A percentile compares a stretch with the other conserved stretches of the same genome.
Evolutionary conservation across 345 rosid genomes (phyloP).

Genomic region (Murraya paniculata): DNA sequence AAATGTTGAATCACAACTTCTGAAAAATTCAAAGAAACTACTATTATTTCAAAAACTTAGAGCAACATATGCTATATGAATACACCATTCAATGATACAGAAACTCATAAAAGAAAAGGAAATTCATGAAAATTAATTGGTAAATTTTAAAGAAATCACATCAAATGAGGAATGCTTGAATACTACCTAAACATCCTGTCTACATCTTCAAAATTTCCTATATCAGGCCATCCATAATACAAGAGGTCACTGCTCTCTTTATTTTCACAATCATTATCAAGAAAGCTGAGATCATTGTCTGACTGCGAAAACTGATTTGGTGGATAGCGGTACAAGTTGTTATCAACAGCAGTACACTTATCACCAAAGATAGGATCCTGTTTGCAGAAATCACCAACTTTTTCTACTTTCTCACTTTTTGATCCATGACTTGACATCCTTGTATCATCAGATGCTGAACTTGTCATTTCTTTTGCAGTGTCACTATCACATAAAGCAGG

Average conservation of each 20-base stretch:
- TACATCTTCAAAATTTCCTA: slow-evolving; percentile 88
- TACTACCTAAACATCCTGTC: slow-evolving; percentile 84
- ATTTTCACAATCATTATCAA: slow-evolving; percentile 48
- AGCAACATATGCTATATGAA: background rate
- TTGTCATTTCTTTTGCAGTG: slow-evolving; percentile 40
- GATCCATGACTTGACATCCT: slow-evolving; percentile 42
- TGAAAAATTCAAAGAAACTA: slow-evolving; percentile 32
- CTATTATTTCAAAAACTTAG: background rate
- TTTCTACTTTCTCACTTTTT: slow-evolving; percentile 29
- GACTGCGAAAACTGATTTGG: slow-evolving; percentile 47
- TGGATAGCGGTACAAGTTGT: slow-evolving; percentile 40
- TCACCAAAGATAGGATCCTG: slow-evolving; percentile 43
- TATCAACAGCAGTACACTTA: slow-evolving; percentile 34
- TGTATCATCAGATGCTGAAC: slow-evolving; percentile 37
- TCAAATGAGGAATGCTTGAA: background rate
- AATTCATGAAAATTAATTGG: background rate
- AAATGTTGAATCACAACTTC: slow-evolving; percentile 80
- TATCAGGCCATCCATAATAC: slow-evolving; percentile 77
- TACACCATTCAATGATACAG: background rate
- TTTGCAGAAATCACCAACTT: slow-evolving; percentile 35
- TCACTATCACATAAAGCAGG: slow-evolving; percentile 35
- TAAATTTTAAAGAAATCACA: background rate
- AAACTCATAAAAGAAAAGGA: background rate
- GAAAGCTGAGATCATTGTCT: slow-evolving; percentile 55
- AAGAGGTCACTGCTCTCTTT: slow-evolving; percentile 61